Percentiles rank a stretch among this genome's conserved stretches.
These are phyloP conservation scores for Lasiodiplodia sp. DNA, from an alignment of 2,329 filamentous ascomycete genomes.

Conservation along the genomic window DNA sequence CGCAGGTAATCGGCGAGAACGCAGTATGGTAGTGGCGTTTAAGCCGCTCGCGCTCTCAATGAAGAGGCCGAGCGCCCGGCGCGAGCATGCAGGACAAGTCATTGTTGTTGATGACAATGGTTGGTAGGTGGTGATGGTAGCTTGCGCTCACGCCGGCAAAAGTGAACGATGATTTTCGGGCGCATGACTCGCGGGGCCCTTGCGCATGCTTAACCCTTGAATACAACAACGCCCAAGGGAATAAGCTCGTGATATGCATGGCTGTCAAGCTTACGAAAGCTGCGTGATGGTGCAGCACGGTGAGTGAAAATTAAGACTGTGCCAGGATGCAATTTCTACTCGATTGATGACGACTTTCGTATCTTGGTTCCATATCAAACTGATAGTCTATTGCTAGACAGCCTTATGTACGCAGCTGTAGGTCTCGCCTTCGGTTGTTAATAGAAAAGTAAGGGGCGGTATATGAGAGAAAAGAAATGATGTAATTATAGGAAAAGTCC, in stretches of 20 bases:
- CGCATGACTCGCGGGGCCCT: slow-evolving; percentile 18
- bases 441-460: not conserved
- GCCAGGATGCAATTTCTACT: no score
- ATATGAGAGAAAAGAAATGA: not conserved
- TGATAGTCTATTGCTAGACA: not conserved
- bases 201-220: not conserved
- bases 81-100: slow-evolving; percentile 16
- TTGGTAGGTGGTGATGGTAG: not conserved
- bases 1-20: not conserved
- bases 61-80: not conserved
- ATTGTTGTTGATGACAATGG: not conserved
- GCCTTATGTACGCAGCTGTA: not conserved
- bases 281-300: not conserved
- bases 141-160: not conserved
- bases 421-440: not conserved
- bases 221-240: not conserved
- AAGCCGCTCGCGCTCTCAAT: not conserved
- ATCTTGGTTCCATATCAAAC: no score
- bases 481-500: not conserved
- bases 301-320: no score
- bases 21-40: not conserved
- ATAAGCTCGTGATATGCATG: no score
- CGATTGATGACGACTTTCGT: not conserved
- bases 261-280: no score
- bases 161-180: slow-evolving; percentile 14